Evolutionary conservation across 2,329 filamentous ascomycete genomes (phyloP), one percentile per base, ranked within the genome.

Genomic region (Neopestalotiopsis sp.): DNA sequence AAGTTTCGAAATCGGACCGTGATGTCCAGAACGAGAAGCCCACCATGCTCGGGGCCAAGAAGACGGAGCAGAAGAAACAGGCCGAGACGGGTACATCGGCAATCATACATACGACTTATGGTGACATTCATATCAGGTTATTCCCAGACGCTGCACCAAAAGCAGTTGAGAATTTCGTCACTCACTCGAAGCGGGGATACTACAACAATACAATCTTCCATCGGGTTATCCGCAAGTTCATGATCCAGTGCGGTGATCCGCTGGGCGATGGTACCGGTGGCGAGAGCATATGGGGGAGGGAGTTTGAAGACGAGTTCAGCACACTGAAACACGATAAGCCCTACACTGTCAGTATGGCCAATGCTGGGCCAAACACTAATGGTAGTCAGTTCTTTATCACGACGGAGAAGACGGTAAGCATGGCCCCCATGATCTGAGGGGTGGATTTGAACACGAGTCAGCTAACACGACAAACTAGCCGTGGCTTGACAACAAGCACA

Each of bases 141-240:
- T 99, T 96, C 85, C 95, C 96, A 1, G 93, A 96, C 70, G 94
- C 94, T 2, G 95, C 96, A 10, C 96, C 97, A 40, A 97, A 95
- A 79, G 91, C 97, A 0, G 95, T 99, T 3, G 96, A 99, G 82
- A 99, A 99, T 80, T 99, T 99, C 79, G 93, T 97, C 67, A 97
- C 94, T 0, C 96, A 98, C 76, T 89, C 94, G 2, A 92, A 91
- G 76, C 92, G 91, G 69, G 94, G 94, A 1, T 99, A 99, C 80
- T 99, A 99, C 85, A 98, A 99, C 84, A 94, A 94, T 81, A 95
- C 95, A 42, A 95, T 98, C 74, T 99, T 99, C 86, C 96, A 99
- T 81, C 92, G 96, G 42, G 92, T 99, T 6, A 99, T 99, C 74
- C 90, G 93, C 70, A 98, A 98, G 77, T 99, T 99, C 83, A 99